Evolutionary conservation across 352 stramenopile species (phyloP).

Genomic region (Globisporangium iwayamae): DNA sequence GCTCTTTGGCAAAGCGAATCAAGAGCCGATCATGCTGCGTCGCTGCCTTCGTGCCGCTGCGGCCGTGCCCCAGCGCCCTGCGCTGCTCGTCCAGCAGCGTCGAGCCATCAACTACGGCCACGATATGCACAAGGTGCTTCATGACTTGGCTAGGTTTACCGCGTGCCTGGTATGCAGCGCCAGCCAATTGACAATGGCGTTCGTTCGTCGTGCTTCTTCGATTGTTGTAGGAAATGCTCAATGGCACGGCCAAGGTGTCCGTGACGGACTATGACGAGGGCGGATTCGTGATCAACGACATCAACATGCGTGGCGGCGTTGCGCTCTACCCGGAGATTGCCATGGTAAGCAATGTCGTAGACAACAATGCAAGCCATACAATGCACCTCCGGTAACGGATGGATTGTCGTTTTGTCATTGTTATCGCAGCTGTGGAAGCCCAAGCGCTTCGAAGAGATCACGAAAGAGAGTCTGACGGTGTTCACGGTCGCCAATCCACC

Average conservation of each 20-base stretch:
- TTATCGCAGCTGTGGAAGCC: constrained; percentile 72
- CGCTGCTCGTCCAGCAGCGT: constrained; percentile 15
- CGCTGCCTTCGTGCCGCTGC: constrained; percentile 16
- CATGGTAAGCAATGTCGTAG: constrained; percentile 37
- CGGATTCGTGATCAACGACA: constrained; percentile 80
- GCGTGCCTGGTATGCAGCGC: neutral
- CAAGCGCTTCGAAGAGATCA: constrained; percentile 73
- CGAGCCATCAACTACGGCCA: constrained; percentile 81
- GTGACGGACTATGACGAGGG: constrained; percentile 84
- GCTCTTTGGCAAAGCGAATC: neutral
- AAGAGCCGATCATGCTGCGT: neutral
- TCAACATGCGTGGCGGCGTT: constrained; percentile 82
- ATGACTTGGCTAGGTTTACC: neutral
- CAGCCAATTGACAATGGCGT: neutral
- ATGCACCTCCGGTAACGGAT: neutral
- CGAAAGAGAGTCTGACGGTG: constrained; percentile 63
- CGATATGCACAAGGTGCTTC: constrained; percentile 69
- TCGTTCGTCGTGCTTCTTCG: neutral
- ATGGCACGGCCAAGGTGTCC: constrained; percentile 70
- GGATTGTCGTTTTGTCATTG: neutral
- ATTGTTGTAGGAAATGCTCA: constrained; percentile 74
- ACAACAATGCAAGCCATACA: neutral
- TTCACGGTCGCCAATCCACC: constrained; percentile 78
- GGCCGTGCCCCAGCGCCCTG: constrained; percentile 3
- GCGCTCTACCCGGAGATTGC: constrained; percentile 67